Evolutionary conservation across 108 stramenopile genomes (phyloP).

Genomic region (Pseudonitzschia delicatissima): DNA sequence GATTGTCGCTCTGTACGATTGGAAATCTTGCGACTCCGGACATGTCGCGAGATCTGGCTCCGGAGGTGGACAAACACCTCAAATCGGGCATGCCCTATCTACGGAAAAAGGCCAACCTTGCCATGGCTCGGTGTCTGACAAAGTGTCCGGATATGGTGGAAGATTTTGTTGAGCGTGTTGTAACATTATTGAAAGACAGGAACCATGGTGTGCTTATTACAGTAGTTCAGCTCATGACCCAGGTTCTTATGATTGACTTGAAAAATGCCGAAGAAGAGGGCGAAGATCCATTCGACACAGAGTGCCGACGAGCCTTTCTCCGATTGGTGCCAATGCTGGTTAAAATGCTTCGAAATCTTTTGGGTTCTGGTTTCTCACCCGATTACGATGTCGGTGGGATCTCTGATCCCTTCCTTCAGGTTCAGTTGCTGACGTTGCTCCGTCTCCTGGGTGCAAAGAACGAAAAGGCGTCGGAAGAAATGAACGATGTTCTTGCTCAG

Average conservation of each 20-base stretch:
- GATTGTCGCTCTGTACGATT: slow-evolving; percentile 94
- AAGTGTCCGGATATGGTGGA: slow-evolving; percentile 97
- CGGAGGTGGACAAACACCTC: slow-evolving; percentile 95
- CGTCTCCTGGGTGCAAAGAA: slow-evolving; percentile 83
- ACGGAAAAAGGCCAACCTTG: slow-evolving; percentile 97
- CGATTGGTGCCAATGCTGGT: slow-evolving; percentile 89
- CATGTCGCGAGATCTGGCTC: slow-evolving; percentile 93
- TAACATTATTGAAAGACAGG: slow-evolving; percentile 88
- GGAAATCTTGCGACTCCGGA: slow-evolving; percentile 96
- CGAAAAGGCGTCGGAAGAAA: slow-evolving; percentile 84
- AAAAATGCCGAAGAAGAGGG: slow-evolving; percentile 61
- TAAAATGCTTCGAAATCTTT: slow-evolving; percentile 89
- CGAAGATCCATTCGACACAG: slow-evolving; percentile 46
- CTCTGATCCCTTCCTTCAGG: slow-evolving; percentile 95
- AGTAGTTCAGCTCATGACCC: slow-evolving; percentile 92
- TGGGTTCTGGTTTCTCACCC: slow-evolving; percentile 90
- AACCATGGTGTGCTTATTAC: slow-evolving; percentile 96
- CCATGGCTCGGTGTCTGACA: slow-evolving; percentile 87
- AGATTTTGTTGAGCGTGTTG: slow-evolving; percentile 91
- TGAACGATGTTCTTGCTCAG: slow-evolving; percentile 98
- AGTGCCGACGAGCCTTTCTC: slow-evolving; percentile 66
- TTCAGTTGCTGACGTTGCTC: slow-evolving; percentile 88
- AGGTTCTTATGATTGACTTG: slow-evolving; percentile 79
- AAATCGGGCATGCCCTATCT: slow-evolving; percentile 79
- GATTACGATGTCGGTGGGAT: slow-evolving; percentile 96